These are phyloP conservation scores for Haberlea rhodopensis DNA, from an alignment of 257 asterid genomes.

Conservation along the genomic window DNA sequence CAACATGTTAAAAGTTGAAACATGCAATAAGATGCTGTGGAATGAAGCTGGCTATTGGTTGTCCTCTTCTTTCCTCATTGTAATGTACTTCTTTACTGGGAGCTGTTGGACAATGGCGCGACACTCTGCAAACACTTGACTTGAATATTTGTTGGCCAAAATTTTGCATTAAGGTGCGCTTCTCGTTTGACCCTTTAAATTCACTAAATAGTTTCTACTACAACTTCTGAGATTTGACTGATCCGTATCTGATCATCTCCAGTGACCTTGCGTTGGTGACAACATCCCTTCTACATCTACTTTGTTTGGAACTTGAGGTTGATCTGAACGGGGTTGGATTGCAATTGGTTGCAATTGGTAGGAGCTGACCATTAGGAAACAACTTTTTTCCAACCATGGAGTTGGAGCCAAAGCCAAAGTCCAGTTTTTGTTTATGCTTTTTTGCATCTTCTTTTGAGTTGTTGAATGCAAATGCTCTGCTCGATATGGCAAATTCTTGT, in stretches of 20 bases:
- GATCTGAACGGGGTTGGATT: slow-evolving; percentile 10
- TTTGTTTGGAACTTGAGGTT: slow-evolving; percentile 25
- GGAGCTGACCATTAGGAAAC: slow-evolving; percentile 20
- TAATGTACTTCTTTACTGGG: slow-evolving; percentile 24
- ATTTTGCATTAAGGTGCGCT: slow-evolving; percentile 29
- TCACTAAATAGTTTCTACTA: slow-evolving; percentile 18
- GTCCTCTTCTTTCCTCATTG: slow-evolving; percentile 19
- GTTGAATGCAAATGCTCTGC: not conserved
- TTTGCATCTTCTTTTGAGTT: not conserved
- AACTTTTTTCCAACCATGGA: slow-evolving; percentile 11
- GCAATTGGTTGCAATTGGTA: slow-evolving; percentile 20
- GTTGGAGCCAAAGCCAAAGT: not conserved
- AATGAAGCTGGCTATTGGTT: slow-evolving; percentile 14
- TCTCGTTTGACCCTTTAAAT: too few relatives aligned
- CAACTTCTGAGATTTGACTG: slow-evolving; percentile 26
- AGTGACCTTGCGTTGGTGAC: slow-evolving; percentile 27
- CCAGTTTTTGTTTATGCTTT: not conserved
- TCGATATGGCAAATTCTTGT: not conserved
- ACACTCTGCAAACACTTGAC: slow-evolving; percentile 40
- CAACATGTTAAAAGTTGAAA: not conserved
- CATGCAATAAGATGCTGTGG: not conserved
- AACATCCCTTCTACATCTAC: slow-evolving; percentile 20
- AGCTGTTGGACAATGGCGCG: slow-evolving; percentile 38
- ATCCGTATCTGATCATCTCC: slow-evolving; percentile 24
- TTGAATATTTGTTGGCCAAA: slow-evolving; percentile 45